Evolutionary conservation across 768 basidiomycete species (phyloP), one percentile per base, ranked within the genome.

Genomic region (Ramaria rubella): DNA sequence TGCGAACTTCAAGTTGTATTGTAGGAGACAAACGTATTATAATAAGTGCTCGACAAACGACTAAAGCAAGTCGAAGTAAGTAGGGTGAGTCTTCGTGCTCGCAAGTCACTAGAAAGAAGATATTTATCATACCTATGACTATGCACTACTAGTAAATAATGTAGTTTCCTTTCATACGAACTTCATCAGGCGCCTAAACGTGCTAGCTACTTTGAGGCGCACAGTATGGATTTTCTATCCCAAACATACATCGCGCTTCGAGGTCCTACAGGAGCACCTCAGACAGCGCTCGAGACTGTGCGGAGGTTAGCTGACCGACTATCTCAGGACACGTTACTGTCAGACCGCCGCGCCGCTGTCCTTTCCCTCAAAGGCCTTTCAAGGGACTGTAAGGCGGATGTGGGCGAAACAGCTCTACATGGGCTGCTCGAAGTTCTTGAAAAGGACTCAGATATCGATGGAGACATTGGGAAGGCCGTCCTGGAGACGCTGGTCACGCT

Each of bases 281-380:
- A 95, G 68, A 88, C 86, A 0, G 79, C 93, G 2, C 71, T 78
- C 23, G 93, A 95, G 57, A 93, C 91, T 21, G 93, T 98, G 65
- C 80, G 82, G 27, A 85, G 86, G 62, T 85, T 98, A 61, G 87
- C 86, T 61, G 94, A 96, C 68, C 76, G 93, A 29, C 82, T 99
- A 21, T 88, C 91, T 19, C 92, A 94, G n/a, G 83, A 87, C 3
- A 86, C 90, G 0, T 82, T 90, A 24, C 81, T 94, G 15, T 88
- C 93, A 29, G 96, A 98, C 72, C 78, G 96, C 63, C 81, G 92
- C 57, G 95, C 95, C 26, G 87, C 95, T 0, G 87, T 99, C n/a
- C 75, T 96, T 52, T 82, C 92, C 1, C 79, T 99, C 61, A 98
- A 98, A 68, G 95, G 94, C 21, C 83, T 98, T 52, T 76, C 86